Conservation (phyloP, 2,329 filamentous ascomycete genomes). For the Aspergillus costaricaensis region DNA sequence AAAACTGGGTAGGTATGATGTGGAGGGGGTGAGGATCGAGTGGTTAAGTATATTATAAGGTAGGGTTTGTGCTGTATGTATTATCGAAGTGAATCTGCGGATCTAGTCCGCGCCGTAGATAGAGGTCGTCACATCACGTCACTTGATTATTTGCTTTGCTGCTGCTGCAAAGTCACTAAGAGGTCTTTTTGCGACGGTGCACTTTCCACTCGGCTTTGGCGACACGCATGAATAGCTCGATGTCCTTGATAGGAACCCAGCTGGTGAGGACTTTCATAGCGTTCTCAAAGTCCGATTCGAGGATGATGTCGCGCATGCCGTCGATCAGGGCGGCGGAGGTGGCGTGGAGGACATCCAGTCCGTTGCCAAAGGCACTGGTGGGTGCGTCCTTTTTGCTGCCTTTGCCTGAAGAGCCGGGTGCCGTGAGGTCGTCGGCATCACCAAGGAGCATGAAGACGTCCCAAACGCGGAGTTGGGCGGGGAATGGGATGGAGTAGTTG, state of each 20-base stretch:
- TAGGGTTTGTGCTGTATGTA: neutral
- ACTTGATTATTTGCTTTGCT: neutral
- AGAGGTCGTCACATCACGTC: neutral
- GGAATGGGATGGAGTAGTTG: slow-evolving; percentile 93
- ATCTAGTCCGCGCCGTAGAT: neutral
- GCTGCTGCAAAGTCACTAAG: neutral
- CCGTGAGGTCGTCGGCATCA: slow-evolving; percentile 59
- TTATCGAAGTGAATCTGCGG: neutral
- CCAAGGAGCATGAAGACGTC: slow-evolving; percentile 96
- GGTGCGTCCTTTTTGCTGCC: slow-evolving; percentile 21
- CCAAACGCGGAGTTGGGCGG: slow-evolving; percentile 93
- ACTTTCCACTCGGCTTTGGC: slow-evolving; percentile 84
- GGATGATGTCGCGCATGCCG: slow-evolving; percentile 80
- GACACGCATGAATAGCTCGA: slow-evolving; percentile 89
- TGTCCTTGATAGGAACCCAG: slow-evolving; percentile 91
- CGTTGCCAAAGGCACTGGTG: slow-evolving; percentile 56
- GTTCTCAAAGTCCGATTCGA: slow-evolving; percentile 95
- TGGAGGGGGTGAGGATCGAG: neutral
- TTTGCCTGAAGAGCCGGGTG: slow-evolving; percentile 21
- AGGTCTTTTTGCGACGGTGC: slow-evolving; percentile 52
- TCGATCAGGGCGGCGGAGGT: slow-evolving; percentile 87
- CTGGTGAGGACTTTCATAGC: slow-evolving; percentile 96
- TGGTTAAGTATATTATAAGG: neutral
- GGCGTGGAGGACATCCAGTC: slow-evolving; percentile 86
- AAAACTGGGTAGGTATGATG: neutral